Base-by-base conservation (phyloP, 495 filamentous ascomycete genomes). In the Aspergillus homomorphus region DNA sequence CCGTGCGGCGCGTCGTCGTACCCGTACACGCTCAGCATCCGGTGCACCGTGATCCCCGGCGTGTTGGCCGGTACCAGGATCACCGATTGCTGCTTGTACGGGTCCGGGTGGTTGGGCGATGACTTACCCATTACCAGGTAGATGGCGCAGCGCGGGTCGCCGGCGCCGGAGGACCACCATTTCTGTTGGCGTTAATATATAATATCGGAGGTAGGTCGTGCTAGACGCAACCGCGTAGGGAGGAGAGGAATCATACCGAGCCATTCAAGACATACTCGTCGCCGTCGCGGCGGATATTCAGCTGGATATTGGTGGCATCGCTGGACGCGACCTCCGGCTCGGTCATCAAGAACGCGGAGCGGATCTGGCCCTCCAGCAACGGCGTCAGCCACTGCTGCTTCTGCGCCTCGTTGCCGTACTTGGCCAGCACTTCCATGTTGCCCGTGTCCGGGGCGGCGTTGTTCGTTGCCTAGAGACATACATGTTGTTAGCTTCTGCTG, bases 1-100 rank as follows among this genome's bases (percentile, higher is more conserved):
- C 92, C 92, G 73, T 96, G 92, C 4, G 92, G 92, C 22, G 92
- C 92, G 66, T 96, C 92, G 69, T 96, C 92, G 73, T 93, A 96
- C 41, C 92, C 92, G 73, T 95, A 96, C 41, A 96, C 92, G 16
- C 80, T 83, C 41, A 96, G 81, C 85, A 93, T 91, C 57, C 92
- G 86, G 73, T 93, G 83, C 60, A 96, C 81, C 14, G 83, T 91
- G 60, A 96, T 84, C 51, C 92, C 92, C 48, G 84, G 84, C 16
- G 85, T 82, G 59, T 81, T 80, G 4, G 90, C 80, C 4, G 90
- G 89, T 14, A 96, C 92, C 4, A 96, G 77, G 51, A 96, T 82
- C 51, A 96, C 91, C 28, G 91, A 96, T 73, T 96, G 92, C 62
- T 94, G 91, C 66, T 81, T 82, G 80, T 95, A 95, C 20, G 84